phyloP scores from a whole-genome alignment of 1,284 basidiomycete species.

The Cutaneotrichosporon dermatis region DNA sequence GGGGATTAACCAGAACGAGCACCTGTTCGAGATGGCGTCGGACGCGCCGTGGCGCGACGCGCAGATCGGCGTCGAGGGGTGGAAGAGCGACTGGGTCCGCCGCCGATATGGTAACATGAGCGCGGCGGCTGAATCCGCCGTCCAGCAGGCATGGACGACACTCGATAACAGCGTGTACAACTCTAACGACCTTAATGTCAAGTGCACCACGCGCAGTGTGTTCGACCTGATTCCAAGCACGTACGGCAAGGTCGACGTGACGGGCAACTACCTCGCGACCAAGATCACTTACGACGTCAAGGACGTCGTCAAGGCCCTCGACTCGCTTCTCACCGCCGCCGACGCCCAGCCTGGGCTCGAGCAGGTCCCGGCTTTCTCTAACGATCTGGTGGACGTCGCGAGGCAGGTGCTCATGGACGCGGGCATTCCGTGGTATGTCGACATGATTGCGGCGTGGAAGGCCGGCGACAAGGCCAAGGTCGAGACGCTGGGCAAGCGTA shows the following conservation, averaged over 20 bases:
- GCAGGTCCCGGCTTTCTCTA: constrained; percentile 46
- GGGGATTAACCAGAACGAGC: constrained; percentile 53
- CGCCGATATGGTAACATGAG: constrained; percentile 42
- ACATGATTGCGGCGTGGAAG: constrained; percentile 11
- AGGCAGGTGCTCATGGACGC: constrained; percentile 51
- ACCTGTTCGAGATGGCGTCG: constrained; percentile 51
- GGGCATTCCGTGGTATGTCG: constrained; percentile 47
- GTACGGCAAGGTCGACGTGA: constrained; percentile 46
- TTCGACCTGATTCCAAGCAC: constrained; percentile 47
- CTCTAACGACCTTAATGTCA: constrained; percentile 42
- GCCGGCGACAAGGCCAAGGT: background rate
- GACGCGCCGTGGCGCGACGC: constrained; percentile 51
- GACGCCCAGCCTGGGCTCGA: constrained; percentile 25
- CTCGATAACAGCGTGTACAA: constrained; percentile 51
- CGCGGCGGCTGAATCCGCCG: constrained; percentile 23
- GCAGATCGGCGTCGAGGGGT: constrained; percentile 40
- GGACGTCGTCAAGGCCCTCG: constrained; percentile 48
- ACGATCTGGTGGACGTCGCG: constrained; percentile 51
- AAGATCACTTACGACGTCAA: constrained; percentile 49
- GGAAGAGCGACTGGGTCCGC: constrained; percentile 46
- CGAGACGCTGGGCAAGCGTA: background rate
- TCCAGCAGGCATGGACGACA: constrained; percentile 48
- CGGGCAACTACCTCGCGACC: constrained; percentile 46
- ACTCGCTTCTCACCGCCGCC: constrained; percentile 43
- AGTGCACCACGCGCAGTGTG: constrained; percentile 52